Conservation (phyloP, 768 basidiomycete species). For the Pisolithus albus region DNA sequence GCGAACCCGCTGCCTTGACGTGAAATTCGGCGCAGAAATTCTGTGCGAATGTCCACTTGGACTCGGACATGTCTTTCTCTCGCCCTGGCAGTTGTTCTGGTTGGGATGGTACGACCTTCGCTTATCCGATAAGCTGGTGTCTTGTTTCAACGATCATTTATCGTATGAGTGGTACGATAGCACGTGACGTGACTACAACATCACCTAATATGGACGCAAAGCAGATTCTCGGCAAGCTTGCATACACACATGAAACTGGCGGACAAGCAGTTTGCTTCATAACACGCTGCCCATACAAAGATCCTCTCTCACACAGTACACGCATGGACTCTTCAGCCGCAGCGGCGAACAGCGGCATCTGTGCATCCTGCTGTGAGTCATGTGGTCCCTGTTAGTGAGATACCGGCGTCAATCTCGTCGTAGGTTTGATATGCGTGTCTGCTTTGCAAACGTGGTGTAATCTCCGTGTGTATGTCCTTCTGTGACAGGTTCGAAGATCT, state of each 20-base stretch:
- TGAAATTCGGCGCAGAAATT: conserved; percentile 22
- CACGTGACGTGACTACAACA: no score
- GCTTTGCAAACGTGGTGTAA: conserved; percentile 19
- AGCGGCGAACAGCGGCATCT: background rate
- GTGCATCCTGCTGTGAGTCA: conserved; percentile 20
- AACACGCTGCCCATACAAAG: no score
- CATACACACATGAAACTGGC: no score
- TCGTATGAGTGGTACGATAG: no score
- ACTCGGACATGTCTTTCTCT: conserved; percentile 15
- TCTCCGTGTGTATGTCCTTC: conserved; percentile 14
- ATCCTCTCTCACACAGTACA: background rate
- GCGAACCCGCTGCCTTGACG: conserved; percentile 20
- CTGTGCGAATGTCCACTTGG: conserved; percentile 26
- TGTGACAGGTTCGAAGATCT: background rate
- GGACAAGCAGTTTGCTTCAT: no score
- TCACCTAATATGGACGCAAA: no score
- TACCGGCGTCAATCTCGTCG: background rate
- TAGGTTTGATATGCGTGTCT: conserved; percentile 11
- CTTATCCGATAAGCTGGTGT: no score
- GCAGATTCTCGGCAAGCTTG: no score
- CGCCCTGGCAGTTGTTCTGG: no score
- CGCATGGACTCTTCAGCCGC: conserved; percentile 13
- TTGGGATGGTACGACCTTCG: no score
- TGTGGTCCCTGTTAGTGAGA: background rate
- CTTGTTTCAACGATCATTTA: no score